These are phyloP conservation scores for Xylariales sp. DNA, from an alignment of 2,329 filamentous ascomycete genomes.

Conservation along the genomic window DNA sequence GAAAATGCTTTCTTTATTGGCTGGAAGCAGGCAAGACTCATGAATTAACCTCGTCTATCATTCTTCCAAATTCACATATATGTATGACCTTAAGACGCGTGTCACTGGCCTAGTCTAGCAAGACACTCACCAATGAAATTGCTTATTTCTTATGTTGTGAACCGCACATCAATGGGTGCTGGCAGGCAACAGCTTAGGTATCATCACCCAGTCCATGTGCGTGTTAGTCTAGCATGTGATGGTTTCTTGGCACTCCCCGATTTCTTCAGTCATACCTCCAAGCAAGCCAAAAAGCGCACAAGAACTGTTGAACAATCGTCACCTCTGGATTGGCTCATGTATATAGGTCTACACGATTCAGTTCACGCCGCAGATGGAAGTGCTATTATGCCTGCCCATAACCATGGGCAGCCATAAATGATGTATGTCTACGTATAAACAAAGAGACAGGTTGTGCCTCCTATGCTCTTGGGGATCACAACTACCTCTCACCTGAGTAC, in stretches of 20 bases:
- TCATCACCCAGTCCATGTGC: not conserved
- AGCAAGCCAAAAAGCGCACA: conserved; percentile 13
- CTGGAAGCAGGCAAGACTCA: not conserved
- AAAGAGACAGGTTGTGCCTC: no score
- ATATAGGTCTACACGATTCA: not conserved
- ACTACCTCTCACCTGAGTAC: no score
- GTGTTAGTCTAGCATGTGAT: conserved; percentile 27
- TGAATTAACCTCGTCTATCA: not conserved
- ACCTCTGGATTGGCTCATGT: conserved; percentile 6
- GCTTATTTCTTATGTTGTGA: conserved; percentile 11
- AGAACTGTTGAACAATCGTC: conserved; percentile 17
- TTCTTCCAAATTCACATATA: not conserved
- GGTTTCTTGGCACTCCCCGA: conserved; percentile 20
- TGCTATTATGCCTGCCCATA: not conserved
- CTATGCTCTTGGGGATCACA: no score
- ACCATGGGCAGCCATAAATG: not conserved
- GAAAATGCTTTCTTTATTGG: not conserved
- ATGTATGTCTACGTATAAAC: not conserved
- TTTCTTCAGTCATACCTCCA: conserved; percentile 2
- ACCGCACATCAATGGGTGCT: conserved; percentile 3
- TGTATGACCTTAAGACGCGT: not conserved
- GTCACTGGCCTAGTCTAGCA: not conserved
- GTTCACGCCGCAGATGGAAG: not conserved
- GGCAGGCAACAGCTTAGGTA: conserved; percentile 23
- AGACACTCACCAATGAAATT: not conserved